Percentiles rank a stretch among this genome's conserved stretches.
Evolutionary conservation across 176 grass and related monocot genomes (phyloP).

Genomic region (Juncus effusus): DNA sequence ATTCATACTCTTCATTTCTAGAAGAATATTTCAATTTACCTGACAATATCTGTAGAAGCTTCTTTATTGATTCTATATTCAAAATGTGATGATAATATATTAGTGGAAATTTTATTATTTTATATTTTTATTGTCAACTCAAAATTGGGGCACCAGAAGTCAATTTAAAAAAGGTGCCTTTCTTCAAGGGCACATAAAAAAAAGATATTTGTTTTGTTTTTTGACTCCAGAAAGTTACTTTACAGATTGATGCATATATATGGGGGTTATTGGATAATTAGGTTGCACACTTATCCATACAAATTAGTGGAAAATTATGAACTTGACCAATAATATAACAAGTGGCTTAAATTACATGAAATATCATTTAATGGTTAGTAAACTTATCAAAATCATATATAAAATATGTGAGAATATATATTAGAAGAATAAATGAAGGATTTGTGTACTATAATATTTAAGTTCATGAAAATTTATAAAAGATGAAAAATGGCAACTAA

Average conservation of each 20-base stretch:
- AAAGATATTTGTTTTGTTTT: conserved; percentile 26
- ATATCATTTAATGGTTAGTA: too few relatives aligned
- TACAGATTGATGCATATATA: conserved; percentile 8
- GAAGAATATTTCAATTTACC: background rate
- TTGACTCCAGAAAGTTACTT: conserved; percentile 20
- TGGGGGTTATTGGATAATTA: conserved; percentile 4
- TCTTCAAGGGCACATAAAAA: conserved; percentile 17
- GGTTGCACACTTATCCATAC: conserved; percentile 18
- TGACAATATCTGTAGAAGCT: background rate
- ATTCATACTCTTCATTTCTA: background rate
- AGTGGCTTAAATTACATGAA: too few relatives aligned
- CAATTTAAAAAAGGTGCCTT: conserved; percentile 9
- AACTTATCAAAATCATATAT: too few relatives aligned
- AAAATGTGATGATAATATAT: background rate
- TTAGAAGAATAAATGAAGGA: too few relatives aligned
- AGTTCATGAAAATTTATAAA: too few relatives aligned
- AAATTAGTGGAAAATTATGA: too few relatives aligned
- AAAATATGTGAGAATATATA: too few relatives aligned
- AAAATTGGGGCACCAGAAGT: too few relatives aligned
- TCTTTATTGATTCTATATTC: background rate
- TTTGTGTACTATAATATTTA: too few relatives aligned
- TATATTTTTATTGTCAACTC: too few relatives aligned
- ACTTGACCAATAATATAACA: too few relatives aligned
- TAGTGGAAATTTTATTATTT: background rate
- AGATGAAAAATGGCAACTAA: too few relatives aligned